A percentile compares a stretch with the other conserved stretches of the same genome.
phyloP scores from a whole-genome alignment of 352 stramenopile species.

The Globisporangium nodosum region DNA sequence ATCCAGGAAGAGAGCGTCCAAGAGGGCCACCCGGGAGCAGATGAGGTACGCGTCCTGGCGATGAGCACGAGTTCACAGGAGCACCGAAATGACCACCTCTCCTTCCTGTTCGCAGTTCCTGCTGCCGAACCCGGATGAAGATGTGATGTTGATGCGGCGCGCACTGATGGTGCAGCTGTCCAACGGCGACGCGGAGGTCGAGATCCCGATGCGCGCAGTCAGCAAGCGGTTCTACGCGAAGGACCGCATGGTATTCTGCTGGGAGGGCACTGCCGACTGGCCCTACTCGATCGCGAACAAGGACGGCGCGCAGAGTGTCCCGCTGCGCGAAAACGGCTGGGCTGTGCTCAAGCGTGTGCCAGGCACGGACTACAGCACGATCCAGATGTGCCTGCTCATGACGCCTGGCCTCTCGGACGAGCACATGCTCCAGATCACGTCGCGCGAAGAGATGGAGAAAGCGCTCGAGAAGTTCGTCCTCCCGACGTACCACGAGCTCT shows the following conservation, averaged over 20 bases:
- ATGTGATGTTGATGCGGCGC: conserved; percentile 1
- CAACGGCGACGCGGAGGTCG: neutral
- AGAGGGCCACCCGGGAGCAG: neutral
- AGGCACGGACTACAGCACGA: neutral
- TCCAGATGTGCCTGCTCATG: conserved; percentile 7
- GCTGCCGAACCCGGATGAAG: neutral
- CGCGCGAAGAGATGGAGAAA: conserved; percentile 1
- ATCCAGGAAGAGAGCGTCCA: conserved; percentile 1
- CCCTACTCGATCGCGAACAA: neutral
- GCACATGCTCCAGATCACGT: neutral
- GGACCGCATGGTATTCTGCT: conserved; percentile 8
- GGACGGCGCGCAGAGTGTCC: neutral
- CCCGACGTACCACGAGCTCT: conserved; percentile 3
- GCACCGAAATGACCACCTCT: neutral
- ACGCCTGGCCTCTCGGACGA: conserved; percentile 3
- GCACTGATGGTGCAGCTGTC: neutral
- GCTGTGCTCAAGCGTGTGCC: conserved; percentile 7
- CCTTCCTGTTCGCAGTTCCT: conserved; percentile 2
- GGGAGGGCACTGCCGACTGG: conserved; percentile 6
- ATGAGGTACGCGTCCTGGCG: neutral
- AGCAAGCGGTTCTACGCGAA: conserved; percentile 8
- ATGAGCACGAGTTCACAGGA: neutral
- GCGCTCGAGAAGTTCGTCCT: conserved; percentile 4
- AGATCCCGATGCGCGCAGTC: conserved; percentile 1
- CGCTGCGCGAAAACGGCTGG: conserved; percentile 6